Evolutionary conservation across 2,329 filamentous ascomycete genomes (phyloP).

Genomic region (Cytospora piceae): DNA sequence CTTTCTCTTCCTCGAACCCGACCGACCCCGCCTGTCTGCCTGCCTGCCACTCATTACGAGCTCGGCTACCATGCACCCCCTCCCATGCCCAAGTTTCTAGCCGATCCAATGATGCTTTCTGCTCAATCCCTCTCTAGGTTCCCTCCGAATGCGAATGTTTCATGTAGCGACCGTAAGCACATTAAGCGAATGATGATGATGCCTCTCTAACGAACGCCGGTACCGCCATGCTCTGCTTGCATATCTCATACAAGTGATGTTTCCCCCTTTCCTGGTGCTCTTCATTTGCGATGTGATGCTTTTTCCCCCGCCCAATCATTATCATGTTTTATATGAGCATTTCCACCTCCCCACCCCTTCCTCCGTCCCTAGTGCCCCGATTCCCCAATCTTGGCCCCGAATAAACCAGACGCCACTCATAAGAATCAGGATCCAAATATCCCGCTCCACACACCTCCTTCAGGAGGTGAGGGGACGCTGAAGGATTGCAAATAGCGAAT

Average conservation of each 20-base stretch:
- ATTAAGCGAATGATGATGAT: constrained; percentile 14
- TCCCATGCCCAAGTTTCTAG: no score
- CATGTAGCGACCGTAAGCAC: constrained; percentile 18
- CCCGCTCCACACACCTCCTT: background rate
- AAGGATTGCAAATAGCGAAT: constrained; percentile 15
- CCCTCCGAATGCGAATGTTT: background rate
- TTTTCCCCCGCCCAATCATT: background rate
- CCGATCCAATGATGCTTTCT: background rate
- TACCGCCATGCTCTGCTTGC: constrained; percentile 21
- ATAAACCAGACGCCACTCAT: constrained; percentile 19
- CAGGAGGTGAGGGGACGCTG: background rate
- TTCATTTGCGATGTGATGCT: background rate
- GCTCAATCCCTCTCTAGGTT: no score
- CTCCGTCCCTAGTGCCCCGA: background rate
- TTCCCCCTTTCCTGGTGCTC: constrained; percentile 7
- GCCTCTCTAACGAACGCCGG: constrained; percentile 15
- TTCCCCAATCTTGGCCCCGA: background rate
- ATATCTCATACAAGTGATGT: constrained; percentile 11
- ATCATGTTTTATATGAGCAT: constrained; percentile 7
- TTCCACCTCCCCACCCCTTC: background rate
- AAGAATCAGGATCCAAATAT: constrained; percentile 12
- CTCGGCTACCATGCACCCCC: no score
- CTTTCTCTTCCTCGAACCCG: no score
- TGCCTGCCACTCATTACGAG: no score
- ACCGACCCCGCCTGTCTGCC: no score